Evolutionary conservation across 2,329 filamentous ascomycete species (phyloP).

Genomic region (Trichoderma sp.): DNA sequence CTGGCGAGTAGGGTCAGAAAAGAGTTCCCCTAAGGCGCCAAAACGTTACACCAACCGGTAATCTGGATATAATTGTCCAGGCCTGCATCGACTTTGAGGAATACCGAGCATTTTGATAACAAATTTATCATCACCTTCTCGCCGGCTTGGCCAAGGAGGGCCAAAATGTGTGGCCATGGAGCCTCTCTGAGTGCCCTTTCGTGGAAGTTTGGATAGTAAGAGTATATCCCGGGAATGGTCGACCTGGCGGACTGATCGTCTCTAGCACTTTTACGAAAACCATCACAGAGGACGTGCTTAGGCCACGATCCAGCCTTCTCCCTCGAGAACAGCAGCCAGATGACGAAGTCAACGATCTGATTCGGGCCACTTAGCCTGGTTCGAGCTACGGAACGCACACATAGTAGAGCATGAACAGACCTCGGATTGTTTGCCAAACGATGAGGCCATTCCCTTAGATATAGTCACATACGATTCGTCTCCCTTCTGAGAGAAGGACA

Average conservation of each 20-base stretch:
- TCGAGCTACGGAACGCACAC: conserved; percentile 4
- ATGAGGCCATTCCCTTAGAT: conserved; percentile 49
- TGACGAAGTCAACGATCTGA: conserved; percentile 74
- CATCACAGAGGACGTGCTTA: conserved; percentile 80
- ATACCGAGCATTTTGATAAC: conserved; percentile 77
- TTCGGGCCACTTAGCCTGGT: conserved; percentile 29
- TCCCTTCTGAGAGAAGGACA: conserved; percentile 62
- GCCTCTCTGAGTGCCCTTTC: conserved; percentile 66
- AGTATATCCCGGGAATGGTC: conserved; percentile 66
- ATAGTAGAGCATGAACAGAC: conserved; percentile 43
- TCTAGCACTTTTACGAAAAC: conserved; percentile 60
- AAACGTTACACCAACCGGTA: conserved; percentile 59
- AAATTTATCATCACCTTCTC: conserved; percentile 77
- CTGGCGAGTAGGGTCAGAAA: conserved; percentile 37
- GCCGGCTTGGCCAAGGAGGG: conserved; percentile 72
- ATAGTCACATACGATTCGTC: conserved; percentile 61
- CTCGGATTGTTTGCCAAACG: conserved; percentile 63
- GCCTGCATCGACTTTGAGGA: conserved; percentile 61
- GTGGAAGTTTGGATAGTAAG: conserved; percentile 68
- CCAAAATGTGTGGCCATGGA: conserved; percentile 76
- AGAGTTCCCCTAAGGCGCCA: not conserved
- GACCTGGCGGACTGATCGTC: conserved; percentile 40
- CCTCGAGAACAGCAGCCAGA: conserved; percentile 75
- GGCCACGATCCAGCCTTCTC: conserved; percentile 54
- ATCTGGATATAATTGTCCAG: conserved; percentile 74